These are phyloP conservation scores for slime mould (Dictyostelium discoideum) DNA, from an alignment of 78 protist species.

Conservation along the genomic window DNA sequence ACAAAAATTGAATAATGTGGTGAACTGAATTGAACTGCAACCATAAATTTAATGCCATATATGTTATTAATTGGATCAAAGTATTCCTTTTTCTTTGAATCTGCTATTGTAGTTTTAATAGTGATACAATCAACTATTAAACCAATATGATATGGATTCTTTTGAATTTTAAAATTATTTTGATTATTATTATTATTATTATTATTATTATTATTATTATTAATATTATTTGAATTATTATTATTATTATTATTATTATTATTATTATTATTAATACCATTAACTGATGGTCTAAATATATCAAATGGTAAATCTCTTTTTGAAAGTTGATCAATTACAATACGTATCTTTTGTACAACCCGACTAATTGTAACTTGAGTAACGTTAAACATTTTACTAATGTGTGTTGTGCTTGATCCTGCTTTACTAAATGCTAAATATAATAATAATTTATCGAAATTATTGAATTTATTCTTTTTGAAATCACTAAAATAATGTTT, in stretches of 20 bases:
- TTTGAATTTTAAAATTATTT: neutral
- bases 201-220: neutral
- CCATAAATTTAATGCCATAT: neutral
- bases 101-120: neutral
- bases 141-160: conserved; percentile 1
- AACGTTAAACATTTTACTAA: neutral
- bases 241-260: neutral
- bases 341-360: neutral
- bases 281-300: neutral
- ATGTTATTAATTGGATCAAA: neutral
- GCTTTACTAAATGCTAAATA: conserved; percentile 8
- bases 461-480: conserved; percentile 1
- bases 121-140: neutral
- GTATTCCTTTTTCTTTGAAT: neutral
- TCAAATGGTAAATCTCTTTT: neutral
- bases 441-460: neutral
- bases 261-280: neutral
- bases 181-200: too few species aligned
- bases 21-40: neutral
- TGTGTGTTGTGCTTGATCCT: neutral
- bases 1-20: neutral
- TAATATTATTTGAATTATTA: neutral
- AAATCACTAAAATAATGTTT: conserved; percentile 3
- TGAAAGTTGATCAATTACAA: neutral
- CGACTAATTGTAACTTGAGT: conserved; percentile 11